Percentiles rank a stretch among this genome's conserved stretches.
phyloP scores from a whole-genome alignment of 352 stramenopile species.

The Phytopythium helicoides region DNA sequence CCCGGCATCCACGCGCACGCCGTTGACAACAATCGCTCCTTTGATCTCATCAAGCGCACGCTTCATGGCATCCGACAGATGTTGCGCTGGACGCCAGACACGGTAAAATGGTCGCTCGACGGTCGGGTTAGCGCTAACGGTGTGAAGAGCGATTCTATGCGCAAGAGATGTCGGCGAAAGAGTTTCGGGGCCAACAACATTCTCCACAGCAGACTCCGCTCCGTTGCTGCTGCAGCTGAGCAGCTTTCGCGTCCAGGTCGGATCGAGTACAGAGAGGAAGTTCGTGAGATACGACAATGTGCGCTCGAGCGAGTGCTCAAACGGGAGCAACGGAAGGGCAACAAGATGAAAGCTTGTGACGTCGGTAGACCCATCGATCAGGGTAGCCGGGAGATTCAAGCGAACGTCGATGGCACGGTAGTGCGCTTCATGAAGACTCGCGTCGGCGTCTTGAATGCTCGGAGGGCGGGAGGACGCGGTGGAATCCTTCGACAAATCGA shows the following conservation, averaged over 20 bases:
- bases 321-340: slow-evolving; percentile 18
- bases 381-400: slow-evolving; percentile 14
- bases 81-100: slow-evolving; percentile 12
- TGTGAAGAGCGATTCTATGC: slow-evolving; percentile 1
- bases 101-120: slow-evolving; percentile 14
- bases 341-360: slow-evolving; percentile 25
- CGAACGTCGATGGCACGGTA: slow-evolving; percentile 21
- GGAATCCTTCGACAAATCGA: slow-evolving; percentile 9
- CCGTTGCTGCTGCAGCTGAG: slow-evolving; percentile 16
- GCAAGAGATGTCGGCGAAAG: background rate
- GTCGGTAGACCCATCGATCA: slow-evolving; percentile 4
- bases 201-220: slow-evolving; percentile 1
- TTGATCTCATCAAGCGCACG: slow-evolving; percentile 11
- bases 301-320: slow-evolving; percentile 10
- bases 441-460: background rate
- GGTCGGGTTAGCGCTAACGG: background rate
- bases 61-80: slow-evolving; percentile 8
- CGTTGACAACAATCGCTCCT: slow-evolving; percentile 2
- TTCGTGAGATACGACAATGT: slow-evolving; percentile 2
- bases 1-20: background rate
- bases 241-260: slow-evolving; percentile 22
- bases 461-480: background rate
- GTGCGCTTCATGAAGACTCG: background rate
- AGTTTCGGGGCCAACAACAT: background rate
- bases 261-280: slow-evolving; percentile 20